Conservation (phyloP, 176 grass and related monocot genomes). For the Oryza rufipogon region DNA sequence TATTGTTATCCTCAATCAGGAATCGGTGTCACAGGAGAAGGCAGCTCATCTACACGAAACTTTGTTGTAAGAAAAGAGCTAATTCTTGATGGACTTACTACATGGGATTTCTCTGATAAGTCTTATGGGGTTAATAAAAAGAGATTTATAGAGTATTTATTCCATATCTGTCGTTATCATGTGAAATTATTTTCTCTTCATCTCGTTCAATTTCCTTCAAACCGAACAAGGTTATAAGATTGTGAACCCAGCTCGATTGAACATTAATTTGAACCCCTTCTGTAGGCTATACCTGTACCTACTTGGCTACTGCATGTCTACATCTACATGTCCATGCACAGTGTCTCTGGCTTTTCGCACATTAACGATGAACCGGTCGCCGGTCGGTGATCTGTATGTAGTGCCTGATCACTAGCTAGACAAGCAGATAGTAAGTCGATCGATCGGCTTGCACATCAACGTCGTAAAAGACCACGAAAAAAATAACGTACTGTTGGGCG, state of each 20-base stretch:
- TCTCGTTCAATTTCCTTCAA: too few species aligned
- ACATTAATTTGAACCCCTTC: neutral
- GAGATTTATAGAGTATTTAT: too few species aligned
- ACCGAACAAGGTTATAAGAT: neutral
- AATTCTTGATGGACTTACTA: too few species aligned
- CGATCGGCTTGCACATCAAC: conserved; percentile 24
- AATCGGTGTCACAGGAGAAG: too few species aligned
- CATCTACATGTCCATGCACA: neutral
- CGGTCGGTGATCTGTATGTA: neutral
- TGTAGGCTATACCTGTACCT: neutral
- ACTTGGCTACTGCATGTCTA: neutral
- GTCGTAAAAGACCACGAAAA: conserved; percentile 23
- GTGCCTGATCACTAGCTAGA: neutral
- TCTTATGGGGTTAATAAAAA: too few species aligned
- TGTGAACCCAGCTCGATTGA: neutral
- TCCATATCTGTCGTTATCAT: too few species aligned
- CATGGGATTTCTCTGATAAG: too few species aligned
- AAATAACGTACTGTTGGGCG: neutral
- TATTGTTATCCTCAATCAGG: too few species aligned
- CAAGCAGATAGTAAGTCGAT: conserved; percentile 13
- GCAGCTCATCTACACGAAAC: too few species aligned
- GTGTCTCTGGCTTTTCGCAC: neutral
- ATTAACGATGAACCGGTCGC: neutral
- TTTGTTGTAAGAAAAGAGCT: too few species aligned
- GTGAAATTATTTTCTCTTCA: too few species aligned